Conservation (phyloP, 1,139 yeast genomes). For the Hyphopichia khmerensis region DNA sequence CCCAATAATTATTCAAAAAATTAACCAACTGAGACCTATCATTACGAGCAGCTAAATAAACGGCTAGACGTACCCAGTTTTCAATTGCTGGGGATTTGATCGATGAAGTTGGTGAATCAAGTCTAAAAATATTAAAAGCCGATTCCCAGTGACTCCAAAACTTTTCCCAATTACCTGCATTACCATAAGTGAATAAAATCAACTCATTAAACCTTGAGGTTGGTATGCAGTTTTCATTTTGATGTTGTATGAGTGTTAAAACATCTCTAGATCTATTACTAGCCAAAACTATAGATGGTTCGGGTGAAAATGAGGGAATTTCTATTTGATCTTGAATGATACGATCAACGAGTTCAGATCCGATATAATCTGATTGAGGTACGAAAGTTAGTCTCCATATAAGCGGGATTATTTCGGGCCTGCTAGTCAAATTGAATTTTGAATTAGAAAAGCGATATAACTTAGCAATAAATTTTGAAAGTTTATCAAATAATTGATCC, state of each 20-base stretch:
- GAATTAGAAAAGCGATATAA: conserved; percentile 27
- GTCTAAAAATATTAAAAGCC: conserved; percentile 14
- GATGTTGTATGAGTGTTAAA: conserved; percentile 23
- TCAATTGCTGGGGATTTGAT: conserved; percentile 8
- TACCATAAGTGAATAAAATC: conserved; percentile 38
- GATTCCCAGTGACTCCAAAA: conserved; percentile 46
- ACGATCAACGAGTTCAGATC: conserved; percentile 25
- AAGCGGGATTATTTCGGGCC: conserved; percentile 32
- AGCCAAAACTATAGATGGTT: conserved; percentile 18
- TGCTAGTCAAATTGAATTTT: conserved; percentile 20
- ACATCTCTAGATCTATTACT: conserved; percentile 31
- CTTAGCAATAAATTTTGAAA: conserved; percentile 27
- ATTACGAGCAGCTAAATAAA: conserved; percentile 32
- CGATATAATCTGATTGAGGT: conserved; percentile 14
- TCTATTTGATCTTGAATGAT: conserved; percentile 18
- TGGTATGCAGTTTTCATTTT: conserved; percentile 7
- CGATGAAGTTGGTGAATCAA: conserved; percentile 5
- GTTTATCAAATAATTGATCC: conserved; percentile 17
- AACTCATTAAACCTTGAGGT: conserved; percentile 29
- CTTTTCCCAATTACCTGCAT: conserved; percentile 35
- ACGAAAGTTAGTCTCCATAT: conserved; percentile 33
- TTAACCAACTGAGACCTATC: conserved; percentile 26
- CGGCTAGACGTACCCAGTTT: conserved; percentile 36
- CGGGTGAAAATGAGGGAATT: conserved; percentile 8
- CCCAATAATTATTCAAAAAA: conserved; percentile 36